phyloP scores from a whole-genome alignment of 495 filamentous ascomycete genomes.

The Tuber indicum region DNA sequence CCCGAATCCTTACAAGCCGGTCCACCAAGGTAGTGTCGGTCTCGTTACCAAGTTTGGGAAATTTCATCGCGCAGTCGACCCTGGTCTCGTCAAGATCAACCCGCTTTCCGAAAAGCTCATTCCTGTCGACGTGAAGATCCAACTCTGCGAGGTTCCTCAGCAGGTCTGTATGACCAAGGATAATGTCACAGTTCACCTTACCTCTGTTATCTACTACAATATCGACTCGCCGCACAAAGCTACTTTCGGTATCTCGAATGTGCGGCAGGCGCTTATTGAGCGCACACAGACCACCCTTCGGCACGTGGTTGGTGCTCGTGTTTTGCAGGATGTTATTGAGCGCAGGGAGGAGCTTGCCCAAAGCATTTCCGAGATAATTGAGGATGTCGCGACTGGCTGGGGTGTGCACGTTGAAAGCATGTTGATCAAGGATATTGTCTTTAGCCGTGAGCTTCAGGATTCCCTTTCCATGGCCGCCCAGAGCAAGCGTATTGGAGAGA shows the following conservation, averaged over 20 bases:
- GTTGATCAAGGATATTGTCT: constrained; percentile 99
- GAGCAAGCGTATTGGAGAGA: constrained; percentile 95
- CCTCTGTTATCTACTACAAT: constrained; percentile 98
- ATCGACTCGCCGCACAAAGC: constrained; percentile 92
- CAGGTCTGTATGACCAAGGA: constrained; percentile 99
- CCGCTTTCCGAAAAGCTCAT: constrained; percentile 84
- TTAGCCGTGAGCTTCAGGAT: constrained; percentile 91
- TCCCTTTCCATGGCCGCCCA: constrained; percentile 99
- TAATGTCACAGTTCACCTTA: constrained; percentile 89
- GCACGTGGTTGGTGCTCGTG: constrained; percentile 92
- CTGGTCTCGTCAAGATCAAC: constrained; percentile 96
- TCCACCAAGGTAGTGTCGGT: constrained; percentile 86
- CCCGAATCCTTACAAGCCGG: constrained; percentile 95
- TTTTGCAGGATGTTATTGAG: constrained; percentile 98
- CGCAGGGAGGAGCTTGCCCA: constrained; percentile 94
- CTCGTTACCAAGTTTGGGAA: constrained; percentile 92
- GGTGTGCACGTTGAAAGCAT: constrained; percentile 95
- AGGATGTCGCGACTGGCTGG: constrained; percentile 89
- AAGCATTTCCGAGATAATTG: constrained; percentile 94
- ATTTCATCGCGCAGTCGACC: constrained; percentile 94
- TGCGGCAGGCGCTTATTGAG: constrained; percentile 90
- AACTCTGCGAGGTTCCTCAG: constrained; percentile 87
- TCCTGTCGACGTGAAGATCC: constrained; percentile 97
- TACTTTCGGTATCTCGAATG: constrained; percentile 92
- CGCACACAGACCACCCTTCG: constrained; percentile 96